Base-by-base conservation (phyloP, 345 rosid species). In the Eucalyptus guilfoylei region DNA sequence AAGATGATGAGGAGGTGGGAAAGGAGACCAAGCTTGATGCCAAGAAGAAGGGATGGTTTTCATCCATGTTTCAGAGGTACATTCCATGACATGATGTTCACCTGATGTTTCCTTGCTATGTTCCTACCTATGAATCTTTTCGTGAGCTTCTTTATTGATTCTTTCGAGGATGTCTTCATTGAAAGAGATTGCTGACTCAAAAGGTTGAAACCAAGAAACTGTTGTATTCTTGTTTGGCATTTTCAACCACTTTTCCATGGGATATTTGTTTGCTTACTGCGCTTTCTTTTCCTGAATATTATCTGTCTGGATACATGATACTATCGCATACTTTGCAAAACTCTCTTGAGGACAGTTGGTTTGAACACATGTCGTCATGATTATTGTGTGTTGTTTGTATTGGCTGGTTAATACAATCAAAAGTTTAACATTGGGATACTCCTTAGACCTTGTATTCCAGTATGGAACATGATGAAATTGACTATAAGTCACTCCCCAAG, bases 31-130 rank as follows among this genome's bases (percentile, higher is more conserved):
- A 95, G 93, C 94, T 94, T 81, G 96, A 96, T 89, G 92, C 95
- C 83, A 95, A 95, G 96, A 96, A 94, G 91, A 98, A 93, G 88
- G 99, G 99, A 11, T 98, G 99, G 99, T 97, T 98, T 92, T 95
- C 99, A 89, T 95, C 99, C 3, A 95, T 98, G 95, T 96, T 98
- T 94, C 99, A 97, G 94, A 98, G 98, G 99, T 97, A 92, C 54
- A 85, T 60, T 87, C 88, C 21, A 40, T 28, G 86, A 32, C 80
- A 54, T 47, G 19, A 49, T 34, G 14, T 88, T 55, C 76, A 17
- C 37, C 50, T 67, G 55, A 67, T 88, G 26, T 19, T 19, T 58
- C 52, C 72, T 34, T 40, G 60, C 85, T 62, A 47, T n/a, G 49
- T 30, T 87, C 50, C 87, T 49, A 26, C 45, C 58, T 86, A 19